Evolutionary conservation across 305 asterid genomes (phyloP), one percentile per base, ranked within the genome.

Genomic region (Solanum hybrid): DNA sequence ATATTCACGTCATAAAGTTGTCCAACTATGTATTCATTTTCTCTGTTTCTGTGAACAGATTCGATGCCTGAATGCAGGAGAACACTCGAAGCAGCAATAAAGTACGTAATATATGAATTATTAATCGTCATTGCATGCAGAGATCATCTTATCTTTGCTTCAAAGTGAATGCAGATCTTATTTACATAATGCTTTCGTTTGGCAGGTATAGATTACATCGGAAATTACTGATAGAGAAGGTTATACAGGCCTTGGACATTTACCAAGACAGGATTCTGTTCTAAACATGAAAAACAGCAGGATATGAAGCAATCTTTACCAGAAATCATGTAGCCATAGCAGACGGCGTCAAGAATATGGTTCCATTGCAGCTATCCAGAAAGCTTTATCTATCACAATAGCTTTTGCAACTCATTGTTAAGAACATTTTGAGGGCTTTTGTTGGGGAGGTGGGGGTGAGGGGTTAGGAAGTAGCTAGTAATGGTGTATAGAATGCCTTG

Each of bases 121-220:
- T 89, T 2, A 85, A 6, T 78, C 34, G 6, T n/a, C 11, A 3
- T 10, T 51, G 76, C 31, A 20, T 45, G 57, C 38, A 39, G 24
- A 39, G 82, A 36, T 36, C 81, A 34, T 88, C 29, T 2, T 11
- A 68, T 79, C 51, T 20, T 84, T 79, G 65, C 41, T 80, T 39
- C 61, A 29, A 14, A 17, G 15, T 5, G 3, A 24, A 51, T 51
- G 27, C 75, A 37, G 89, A 73, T 37, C 85, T 73, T 61, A 76
- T 26, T 88, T 45, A 45, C 82, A 73, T 32, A 27, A 10, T 83
- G 73, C 33, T 81, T 22, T 87, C 84, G 33, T 61, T 84, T 39
- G 93, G 94, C 97, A 97, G 99, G 96, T 97, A 97, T 89, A 94
- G 99, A 88, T 90, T 96, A 94, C 96, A 97, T 92, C 90, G 96